Percentiles rank a stretch among this genome's conserved stretches.
These are phyloP conservation scores for Cutaneotrichosporon mucoides DNA, from an alignment of 1,284 basidiomycete species.

Conservation along the genomic window DNA sequence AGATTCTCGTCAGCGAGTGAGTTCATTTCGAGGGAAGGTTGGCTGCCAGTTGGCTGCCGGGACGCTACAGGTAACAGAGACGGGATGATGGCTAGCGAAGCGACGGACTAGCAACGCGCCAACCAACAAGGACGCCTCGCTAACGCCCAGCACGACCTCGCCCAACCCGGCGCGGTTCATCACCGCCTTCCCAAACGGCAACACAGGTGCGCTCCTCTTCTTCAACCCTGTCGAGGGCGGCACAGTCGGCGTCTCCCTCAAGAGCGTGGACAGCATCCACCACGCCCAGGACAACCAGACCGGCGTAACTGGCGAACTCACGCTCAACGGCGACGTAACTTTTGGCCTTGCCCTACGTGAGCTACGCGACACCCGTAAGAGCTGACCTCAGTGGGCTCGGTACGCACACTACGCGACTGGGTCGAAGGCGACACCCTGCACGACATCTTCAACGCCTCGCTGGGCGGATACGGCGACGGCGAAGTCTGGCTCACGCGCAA, in stretches of 20 bases:
- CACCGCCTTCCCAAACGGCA: conserved; percentile 51
- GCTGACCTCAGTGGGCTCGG: conserved; percentile 44
- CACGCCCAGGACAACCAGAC: conserved; percentile 38
- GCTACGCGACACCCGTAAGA: background rate
- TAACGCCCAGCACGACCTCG: conserved; percentile 29
- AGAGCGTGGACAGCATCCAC: conserved; percentile 19
- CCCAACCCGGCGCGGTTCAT: conserved; percentile 46
- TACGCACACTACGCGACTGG: conserved; percentile 51
- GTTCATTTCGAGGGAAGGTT: conserved; percentile 16
- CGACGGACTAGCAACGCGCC: too few relatives aligned
- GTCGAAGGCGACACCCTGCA: conserved; percentile 44
- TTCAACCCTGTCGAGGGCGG: conserved; percentile 39
- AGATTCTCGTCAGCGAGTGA: conserved; percentile 46
- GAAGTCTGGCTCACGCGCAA: conserved; percentile 47
- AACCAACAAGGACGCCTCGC: too few relatives aligned
- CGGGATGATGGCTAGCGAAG: too few relatives aligned
- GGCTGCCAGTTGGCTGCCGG: too few relatives aligned
- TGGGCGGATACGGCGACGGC: conserved; percentile 41
- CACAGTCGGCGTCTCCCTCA: conserved; percentile 32
- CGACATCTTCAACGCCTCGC: conserved; percentile 52
- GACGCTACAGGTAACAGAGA: too few relatives aligned
- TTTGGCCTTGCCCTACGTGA: conserved; percentile 49
- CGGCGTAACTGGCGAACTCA: conserved; percentile 48
- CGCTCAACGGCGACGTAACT: conserved; percentile 43
- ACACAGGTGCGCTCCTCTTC: conserved; percentile 50